Base-by-base conservation (phyloP, 129 eudicot genomes). In the Artemisia tridentata region DNA sequence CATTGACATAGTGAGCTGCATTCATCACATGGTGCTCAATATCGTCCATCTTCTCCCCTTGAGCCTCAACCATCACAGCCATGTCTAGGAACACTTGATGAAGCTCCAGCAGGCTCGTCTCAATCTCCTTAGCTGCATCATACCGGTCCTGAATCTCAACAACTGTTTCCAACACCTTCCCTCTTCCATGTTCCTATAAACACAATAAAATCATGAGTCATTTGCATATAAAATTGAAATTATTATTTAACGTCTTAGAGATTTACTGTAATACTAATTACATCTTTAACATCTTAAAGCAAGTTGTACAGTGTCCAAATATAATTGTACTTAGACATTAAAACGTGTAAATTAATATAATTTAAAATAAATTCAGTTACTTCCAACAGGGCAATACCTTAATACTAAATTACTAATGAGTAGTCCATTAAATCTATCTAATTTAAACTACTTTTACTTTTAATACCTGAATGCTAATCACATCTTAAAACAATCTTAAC, bases 1-100 rank as follows among this genome's bases (percentile, higher is more conserved):
- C 92, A 20, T 52, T 76, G 4, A 93, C 92, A 41, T 93, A 89
- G 1, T 93, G 84, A 0, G 96, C 86, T 0, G 98, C 98, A 12
- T 89, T 93, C 76, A 85, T 76, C 14, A 93, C 98, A 38, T 89
- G 95, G 77, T 93, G 96, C 71, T 93, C 95, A 12, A 93, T 93
- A 55, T 93, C 95, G 16, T 89, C 98, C 98, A 93, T 89, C 19
- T 92, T 87, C 73, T 89, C 98, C 0, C 98, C 98, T 19, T 87
- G 96, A 2, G 95, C 90, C 75, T 93, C 96, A 64, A 93, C 98
- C 96, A 93, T 93, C 68, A 93, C 95, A 3, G 98, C 91, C 98
- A 93, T 93, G 80, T 93, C 98, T 20, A 93, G 69, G 79, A 93
- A 93, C 75, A 89, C 88, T 63, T 89, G 98, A 81, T 93, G 98